These are phyloP conservation scores for Aspergillus pseudonomiae DNA, from an alignment of 2,329 filamentous ascomycete species.

Conservation along the genomic window DNA sequence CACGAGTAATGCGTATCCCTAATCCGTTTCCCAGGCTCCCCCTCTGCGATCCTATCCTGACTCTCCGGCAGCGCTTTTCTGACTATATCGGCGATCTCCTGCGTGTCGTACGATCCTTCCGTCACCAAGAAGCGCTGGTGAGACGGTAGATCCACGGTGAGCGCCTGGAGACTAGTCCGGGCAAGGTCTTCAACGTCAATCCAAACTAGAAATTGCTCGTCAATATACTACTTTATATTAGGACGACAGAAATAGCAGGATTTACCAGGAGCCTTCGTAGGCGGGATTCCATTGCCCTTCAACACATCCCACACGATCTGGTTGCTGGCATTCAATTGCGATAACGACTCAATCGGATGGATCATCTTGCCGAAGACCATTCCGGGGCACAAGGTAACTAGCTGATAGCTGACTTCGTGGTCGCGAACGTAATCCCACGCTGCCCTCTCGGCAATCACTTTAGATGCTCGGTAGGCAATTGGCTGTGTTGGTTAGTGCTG, in stretches of 20 bases:
- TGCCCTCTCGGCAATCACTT: slow-evolving; percentile 29
- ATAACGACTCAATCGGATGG: slow-evolving; percentile 22
- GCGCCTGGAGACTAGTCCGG: slow-evolving; percentile 17
- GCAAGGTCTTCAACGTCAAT: slow-evolving; percentile 28
- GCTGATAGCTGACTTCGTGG: slow-evolving; percentile 18
- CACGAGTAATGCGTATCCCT: slow-evolving; percentile 41
- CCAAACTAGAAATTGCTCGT: slow-evolving; percentile 18
- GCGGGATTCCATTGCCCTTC: slow-evolving; percentile 23
- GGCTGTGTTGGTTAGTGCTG: slow-evolving; percentile 17
- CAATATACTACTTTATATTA: neutral
- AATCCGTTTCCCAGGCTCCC: slow-evolving; percentile 28
- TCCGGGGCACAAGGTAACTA: slow-evolving; percentile 27
- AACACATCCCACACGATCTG: slow-evolving; percentile 34
- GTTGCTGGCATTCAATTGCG: slow-evolving; percentile 32
- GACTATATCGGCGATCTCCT: slow-evolving; percentile 34
- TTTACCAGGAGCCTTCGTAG: slow-evolving; percentile 30
- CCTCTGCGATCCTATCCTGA: slow-evolving; percentile 22
- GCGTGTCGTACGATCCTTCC: slow-evolving; percentile 30
- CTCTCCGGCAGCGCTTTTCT: slow-evolving; percentile 17
- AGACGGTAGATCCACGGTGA: slow-evolving; percentile 16
- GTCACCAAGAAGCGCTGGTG: slow-evolving; percentile 31
- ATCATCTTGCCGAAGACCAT: slow-evolving; percentile 34
- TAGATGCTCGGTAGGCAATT: slow-evolving; percentile 29
- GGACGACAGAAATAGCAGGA: neutral
- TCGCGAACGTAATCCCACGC: slow-evolving; percentile 30